Evolutionary conservation across 306 rosid species (phyloP).

Genomic region (Prunus salicina): DNA sequence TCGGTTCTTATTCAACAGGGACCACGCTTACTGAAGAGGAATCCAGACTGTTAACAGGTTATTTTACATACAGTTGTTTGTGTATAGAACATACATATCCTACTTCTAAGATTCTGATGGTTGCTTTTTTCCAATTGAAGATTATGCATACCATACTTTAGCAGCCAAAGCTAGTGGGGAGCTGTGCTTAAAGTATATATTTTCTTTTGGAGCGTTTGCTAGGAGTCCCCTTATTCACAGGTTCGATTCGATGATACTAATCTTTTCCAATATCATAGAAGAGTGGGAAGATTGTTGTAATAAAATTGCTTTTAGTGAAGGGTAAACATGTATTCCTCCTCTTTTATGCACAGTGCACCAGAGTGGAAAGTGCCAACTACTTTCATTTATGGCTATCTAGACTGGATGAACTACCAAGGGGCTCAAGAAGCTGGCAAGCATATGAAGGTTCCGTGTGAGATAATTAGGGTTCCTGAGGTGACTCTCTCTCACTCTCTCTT

Average conservation of each 20-base stretch:
- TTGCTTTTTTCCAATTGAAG: conserved; percentile 43
- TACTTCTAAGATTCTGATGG: conserved; percentile 22
- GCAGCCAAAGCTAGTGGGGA: conserved; percentile 98
- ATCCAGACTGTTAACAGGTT: conserved; percentile 76
- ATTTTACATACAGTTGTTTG: conserved; percentile 16
- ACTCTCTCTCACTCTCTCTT: conserved; percentile 16
- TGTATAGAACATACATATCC: conserved; percentile 5
- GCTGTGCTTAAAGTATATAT: conserved; percentile 80
- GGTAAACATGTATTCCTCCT: background rate
- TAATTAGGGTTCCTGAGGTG: conserved; percentile 90
- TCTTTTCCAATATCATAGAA: background rate
- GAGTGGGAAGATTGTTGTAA: background rate
- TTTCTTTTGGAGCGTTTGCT: conserved; percentile 87
- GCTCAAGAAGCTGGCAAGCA: conserved; percentile 89
- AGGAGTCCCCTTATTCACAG: conserved; percentile 83
- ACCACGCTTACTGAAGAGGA: conserved; percentile 60
- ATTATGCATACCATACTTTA: conserved; percentile 83
- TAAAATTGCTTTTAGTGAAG: background rate
- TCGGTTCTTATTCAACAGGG: conserved; percentile 62
- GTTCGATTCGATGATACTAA: conserved; percentile 42
- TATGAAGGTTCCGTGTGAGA: conserved; percentile 93
- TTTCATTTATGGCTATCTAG: conserved; percentile 83
- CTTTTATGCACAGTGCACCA: conserved; percentile 50
- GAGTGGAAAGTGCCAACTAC: conserved; percentile 97
- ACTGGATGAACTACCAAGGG: conserved; percentile 89